Evolutionary conservation across 495 filamentous ascomycete genomes (phyloP), one percentile per base, ranked within the genome.

Genomic region (Penicillium coffeae): DNA sequence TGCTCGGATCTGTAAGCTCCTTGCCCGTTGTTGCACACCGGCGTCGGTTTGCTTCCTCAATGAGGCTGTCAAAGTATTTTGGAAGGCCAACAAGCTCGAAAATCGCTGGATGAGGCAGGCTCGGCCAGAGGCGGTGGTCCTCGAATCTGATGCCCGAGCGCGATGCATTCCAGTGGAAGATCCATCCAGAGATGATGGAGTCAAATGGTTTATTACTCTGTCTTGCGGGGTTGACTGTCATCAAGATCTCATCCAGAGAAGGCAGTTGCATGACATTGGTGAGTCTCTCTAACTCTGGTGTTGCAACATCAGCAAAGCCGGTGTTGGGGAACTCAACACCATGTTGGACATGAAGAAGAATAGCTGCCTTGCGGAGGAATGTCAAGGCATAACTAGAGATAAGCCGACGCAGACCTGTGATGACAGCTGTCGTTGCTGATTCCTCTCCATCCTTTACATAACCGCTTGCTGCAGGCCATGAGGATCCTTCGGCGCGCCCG

Each of bases 41-140:
- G 33, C 87, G 75, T 51, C 83, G 83, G 54, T 95, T 89, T 19
- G 87, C 87, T 64, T 96, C 91, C 53, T 95, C 90, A 42, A 93
- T 93, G 27, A 99, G 71, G n/a, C 82, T 86, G 62, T 96, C 94
- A 54, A 86, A 97, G 55, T 89, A 88, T 66, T 87, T 87, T 2
- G 93, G 93, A 15, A 99, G 71, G 1, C 93, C 94, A 35, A 97
- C 83, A 8, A 99, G 82, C 64, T 99, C 93, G 57, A 90, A 93
- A 48, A 97, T 95, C 3, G 80, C 86, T 0, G 93, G 94, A 64
- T 98, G 93, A 38, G 85, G 78, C 40, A 93, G 65, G 25, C 69
- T 74, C 5, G 69, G 71, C 66, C 69, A 73, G 30, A 74, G 55
- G 30, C 64, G 60, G 49, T 68, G 66, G 38, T 73, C 71, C 36